Percentiles rank a stretch among this genome's conserved stretches.
Conservation (phyloP, 805 yeast genomes). For the Cyberlindnera suaveolens region DNA sequence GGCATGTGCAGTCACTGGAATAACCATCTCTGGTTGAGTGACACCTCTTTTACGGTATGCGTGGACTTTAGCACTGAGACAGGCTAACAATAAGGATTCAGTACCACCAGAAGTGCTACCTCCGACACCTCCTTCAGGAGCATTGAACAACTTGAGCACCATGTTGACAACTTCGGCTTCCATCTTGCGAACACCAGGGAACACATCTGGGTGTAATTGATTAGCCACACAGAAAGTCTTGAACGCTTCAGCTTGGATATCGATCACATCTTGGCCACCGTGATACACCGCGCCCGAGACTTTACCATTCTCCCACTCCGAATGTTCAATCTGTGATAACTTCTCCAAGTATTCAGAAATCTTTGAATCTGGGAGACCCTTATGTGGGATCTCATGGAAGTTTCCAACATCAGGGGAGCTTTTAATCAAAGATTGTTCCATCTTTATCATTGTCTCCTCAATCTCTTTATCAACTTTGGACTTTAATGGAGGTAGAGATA, state of each 20-base stretch:
- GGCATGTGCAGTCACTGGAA: slow-evolving; percentile 89
- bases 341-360: slow-evolving; percentile 48
- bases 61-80: slow-evolving; percentile 80
- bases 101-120: slow-evolving; percentile 93
- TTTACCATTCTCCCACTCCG: slow-evolving; percentile 79
- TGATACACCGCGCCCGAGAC: slow-evolving; percentile 96
- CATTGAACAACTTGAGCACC: slow-evolving; percentile 77
- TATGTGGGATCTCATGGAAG: slow-evolving; percentile 47
- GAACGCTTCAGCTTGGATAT: slow-evolving; percentile 73
- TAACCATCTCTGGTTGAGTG: slow-evolving; percentile 74
- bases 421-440: slow-evolving; percentile 55
- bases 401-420: slow-evolving; percentile 41
- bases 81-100: slow-evolving; percentile 81
- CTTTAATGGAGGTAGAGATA: slow-evolving; percentile 47
- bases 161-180: slow-evolving; percentile 91
- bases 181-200: slow-evolving; percentile 95
- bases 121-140: slow-evolving; percentile 68
- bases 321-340: slow-evolving; percentile 47
- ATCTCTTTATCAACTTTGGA: slow-evolving; percentile 59
- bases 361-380: slow-evolving; percentile 45
- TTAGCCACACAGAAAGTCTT: slow-evolving; percentile 78
- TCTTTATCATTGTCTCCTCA: slow-evolving; percentile 32
- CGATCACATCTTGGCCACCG: slow-evolving; percentile 76
- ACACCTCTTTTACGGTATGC: slow-evolving; percentile 56
- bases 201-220: slow-evolving; percentile 94